These are phyloP conservation scores for Fraxinus xanthoxyloides DNA, from an alignment of 305 asterid species.

Conservation along the genomic window DNA sequence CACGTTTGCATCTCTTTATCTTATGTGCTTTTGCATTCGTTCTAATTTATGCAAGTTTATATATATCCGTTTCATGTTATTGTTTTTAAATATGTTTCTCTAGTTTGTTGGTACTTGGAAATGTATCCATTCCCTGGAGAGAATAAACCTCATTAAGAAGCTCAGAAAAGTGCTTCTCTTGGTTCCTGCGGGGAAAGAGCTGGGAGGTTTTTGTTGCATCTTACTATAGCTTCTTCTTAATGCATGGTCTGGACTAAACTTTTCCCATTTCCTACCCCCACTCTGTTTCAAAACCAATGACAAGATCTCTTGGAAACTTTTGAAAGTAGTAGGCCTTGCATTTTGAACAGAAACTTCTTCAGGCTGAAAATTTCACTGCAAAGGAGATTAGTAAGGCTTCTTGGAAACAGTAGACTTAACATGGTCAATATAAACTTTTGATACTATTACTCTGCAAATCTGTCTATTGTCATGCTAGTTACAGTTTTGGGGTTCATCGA, in stretches of 20 bases:
- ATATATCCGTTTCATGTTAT: background rate
- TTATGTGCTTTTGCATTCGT: background rate
- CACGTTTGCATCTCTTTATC: background rate
- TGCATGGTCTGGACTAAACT: background rate
- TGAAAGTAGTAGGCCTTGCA: background rate
- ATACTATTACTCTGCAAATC: background rate
- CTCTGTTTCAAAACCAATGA: background rate
- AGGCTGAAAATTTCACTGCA: background rate
- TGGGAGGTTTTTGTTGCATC: background rate
- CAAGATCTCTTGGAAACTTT: background rate
- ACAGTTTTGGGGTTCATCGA: background rate
- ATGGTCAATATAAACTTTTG: background rate
- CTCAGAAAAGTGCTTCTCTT: background rate
- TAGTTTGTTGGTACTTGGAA: background rate
- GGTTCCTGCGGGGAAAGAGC: background rate
- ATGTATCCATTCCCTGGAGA: background rate
- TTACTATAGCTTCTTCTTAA: background rate
- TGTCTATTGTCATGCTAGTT: background rate
- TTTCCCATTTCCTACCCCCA: background rate
- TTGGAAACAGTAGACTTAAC: background rate
- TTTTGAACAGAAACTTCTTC: background rate
- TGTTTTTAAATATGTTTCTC: background rate
- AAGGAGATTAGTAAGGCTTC: background rate
- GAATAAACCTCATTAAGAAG: background rate
- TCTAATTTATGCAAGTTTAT: background rate